Percentiles rank a stretch among this genome's conserved stretches.
These are phyloP conservation scores for Mortierella sp. DNA, from an alignment of 371 early-diverging fungal species.

Conservation along the genomic window DNA sequence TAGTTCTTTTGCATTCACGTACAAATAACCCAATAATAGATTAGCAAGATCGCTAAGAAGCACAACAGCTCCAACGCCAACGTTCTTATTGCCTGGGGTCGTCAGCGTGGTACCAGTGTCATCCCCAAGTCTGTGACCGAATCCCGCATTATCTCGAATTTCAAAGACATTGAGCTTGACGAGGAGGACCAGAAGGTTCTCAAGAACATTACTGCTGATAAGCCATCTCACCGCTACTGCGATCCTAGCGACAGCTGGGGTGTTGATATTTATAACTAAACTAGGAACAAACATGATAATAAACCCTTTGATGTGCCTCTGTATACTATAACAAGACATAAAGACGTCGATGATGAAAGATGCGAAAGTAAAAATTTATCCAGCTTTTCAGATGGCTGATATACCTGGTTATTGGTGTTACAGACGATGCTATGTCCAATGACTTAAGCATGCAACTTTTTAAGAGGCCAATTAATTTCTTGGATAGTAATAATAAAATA, in stretches of 20 bases:
- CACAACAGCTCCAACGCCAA: constrained; percentile 79
- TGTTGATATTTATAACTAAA: constrained; percentile 49
- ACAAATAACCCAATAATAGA: constrained; percentile 21
- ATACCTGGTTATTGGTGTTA: too few relatives aligned
- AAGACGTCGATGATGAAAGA: too few relatives aligned
- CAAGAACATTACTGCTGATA: constrained; percentile 43
- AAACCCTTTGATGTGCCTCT: too few relatives aligned
- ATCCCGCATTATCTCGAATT: constrained; percentile 66
- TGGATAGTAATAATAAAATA: too few relatives aligned
- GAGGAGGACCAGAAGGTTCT: constrained; percentile 59
- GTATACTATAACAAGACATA: too few relatives aligned
- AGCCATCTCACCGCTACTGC: constrained; percentile 51
- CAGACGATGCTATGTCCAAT: too few relatives aligned
- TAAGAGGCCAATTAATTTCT: too few relatives aligned
- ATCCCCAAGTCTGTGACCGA: constrained; percentile 75
- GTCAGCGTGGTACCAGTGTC: constrained; percentile 74
- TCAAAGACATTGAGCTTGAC: constrained; percentile 61
- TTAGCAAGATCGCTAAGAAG: constrained; percentile 75
- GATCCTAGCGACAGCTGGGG: constrained; percentile 58
- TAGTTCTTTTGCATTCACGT: too few relatives aligned
- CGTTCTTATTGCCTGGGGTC: constrained; percentile 81
- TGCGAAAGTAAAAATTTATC: too few relatives aligned
- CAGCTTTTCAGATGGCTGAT: too few relatives aligned
- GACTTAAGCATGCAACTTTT: too few relatives aligned
- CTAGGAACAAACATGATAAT: not conserved